phyloP scores from a whole-genome alignment of 306 rosid species.

The Gillenia trifoliata region DNA sequence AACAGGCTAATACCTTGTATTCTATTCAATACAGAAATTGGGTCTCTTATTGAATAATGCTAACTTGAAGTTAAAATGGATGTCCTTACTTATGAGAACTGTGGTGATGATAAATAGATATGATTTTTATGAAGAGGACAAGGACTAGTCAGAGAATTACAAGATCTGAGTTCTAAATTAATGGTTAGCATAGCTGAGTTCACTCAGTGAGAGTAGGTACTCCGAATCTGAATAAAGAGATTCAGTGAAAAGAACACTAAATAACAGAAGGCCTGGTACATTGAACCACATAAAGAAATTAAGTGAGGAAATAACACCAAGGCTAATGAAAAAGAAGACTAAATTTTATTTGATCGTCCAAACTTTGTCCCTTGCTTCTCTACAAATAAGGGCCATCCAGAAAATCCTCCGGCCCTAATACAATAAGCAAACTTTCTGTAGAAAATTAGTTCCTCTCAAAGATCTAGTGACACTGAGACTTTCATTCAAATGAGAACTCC shows the following conservation, averaged over 20 bases:
- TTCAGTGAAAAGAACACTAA: background rate
- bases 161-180: background rate
- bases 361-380: background rate
- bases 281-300: background rate
- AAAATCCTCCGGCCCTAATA: background rate
- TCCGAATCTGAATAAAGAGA: background rate
- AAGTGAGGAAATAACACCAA: background rate
- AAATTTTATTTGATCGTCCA: background rate
- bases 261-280: background rate
- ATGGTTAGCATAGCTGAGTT: background rate
- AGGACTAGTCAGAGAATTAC: background rate
- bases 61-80: background rate
- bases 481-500: background rate
- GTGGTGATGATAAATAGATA: background rate
- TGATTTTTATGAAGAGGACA: background rate
- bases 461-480: background rate
- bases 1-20: too few species aligned
- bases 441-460: background rate
- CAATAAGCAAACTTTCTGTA: background rate
- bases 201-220: background rate
- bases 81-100: background rate
- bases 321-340: background rate
- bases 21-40: too few species aligned
- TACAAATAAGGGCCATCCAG: background rate
- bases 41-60: too few species aligned